Base-by-base conservation (phyloP, 2,329 filamentous ascomycete species). In the Lecanicillium sp. region DNA sequence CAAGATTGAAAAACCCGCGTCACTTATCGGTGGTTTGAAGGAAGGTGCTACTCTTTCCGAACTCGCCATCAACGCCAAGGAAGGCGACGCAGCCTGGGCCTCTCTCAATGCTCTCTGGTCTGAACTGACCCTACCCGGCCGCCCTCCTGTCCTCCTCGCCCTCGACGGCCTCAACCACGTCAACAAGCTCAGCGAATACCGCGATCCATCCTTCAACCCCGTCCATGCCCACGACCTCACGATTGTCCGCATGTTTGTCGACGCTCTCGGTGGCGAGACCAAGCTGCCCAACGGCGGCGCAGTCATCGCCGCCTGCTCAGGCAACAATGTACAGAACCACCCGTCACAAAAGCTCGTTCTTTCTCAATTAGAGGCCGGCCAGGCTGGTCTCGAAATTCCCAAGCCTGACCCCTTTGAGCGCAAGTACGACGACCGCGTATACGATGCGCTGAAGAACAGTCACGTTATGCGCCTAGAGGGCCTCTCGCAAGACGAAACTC, bases 161-260 rank as follows among this genome's bases (percentile, higher is more conserved):
- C 65, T 94, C 36, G 92, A 98, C 56, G 82, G 82, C 37, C 68
- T 96, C 27, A 71, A 78, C 39, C 85, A 92, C 65, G 76, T 88
- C 61, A 94, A 94, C 85, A 73, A 73, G 48, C 56, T 78, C 28
- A 86, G 81, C 45, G 77, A 75, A 32, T 98, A 96, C 68, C 76
- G 82, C 47, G 75, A 75, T 45, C 68, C 82, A 2, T 68, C 83
- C 17, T 83, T 77, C 51, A 74, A 85, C 45, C 70, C 70, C 12
- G 83, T 98, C 46, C 92, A 98, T 66, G 74, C 88, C 19, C 86
- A 94, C 62, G 84, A 96, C 53, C 72, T 98, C 20, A 70, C 75
- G 17, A 69, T 95, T 16, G 69, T 94, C 37, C 73, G 78, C 40
- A 74, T 84, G 48, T 94, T 94, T 60, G 61, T 83, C 43, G 78